Evolutionary conservation across 1,139 yeast genomes (phyloP), one percentile per base, ranked within the genome.

Genomic region (Magnusiomyces suaveolens): DNA sequence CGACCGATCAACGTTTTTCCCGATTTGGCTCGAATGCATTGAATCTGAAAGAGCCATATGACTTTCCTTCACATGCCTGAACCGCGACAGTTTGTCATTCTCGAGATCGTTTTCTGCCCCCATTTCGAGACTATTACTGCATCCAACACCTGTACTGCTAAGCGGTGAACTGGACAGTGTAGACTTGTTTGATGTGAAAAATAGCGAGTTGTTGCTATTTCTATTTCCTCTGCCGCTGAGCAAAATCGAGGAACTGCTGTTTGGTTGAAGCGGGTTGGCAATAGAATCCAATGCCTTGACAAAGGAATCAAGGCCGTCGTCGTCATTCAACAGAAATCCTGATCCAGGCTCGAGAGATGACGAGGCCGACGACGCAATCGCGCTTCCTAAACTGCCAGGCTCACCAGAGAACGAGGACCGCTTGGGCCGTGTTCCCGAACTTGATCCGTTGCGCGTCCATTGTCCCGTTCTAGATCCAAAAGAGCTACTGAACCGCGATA

Each of bases 201-300:
- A 38, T 16, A 46, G 54, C 18, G 49, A 56, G 47, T 23, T 54
- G 32, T 54, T 56, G 46, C 43, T 55, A 50, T 24, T 60, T 59
- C 33, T 48, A 29, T 43, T 55, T 26, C 54, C 44, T 4, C 46
- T 51, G 3, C 52, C 54, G 46, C 52, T 43, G 1, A 53, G 50
- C 2, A 53, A 23, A 24, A 53, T 33, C 2, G 52, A 36, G 2
- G 51, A 49, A 20, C 46, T 50, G 20, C 23, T 36, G 18, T 47
- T 46, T 3, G 51, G 23, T 36, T 51, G 38, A 20, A 33, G 43
- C 23, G 49, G 49, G 48, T 53, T 32, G 23, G 58, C 49, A n/a
- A 60, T 60, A 20, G 84, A 81, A 60, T 92, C 97, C 51, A 90
- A 79, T 80, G 88, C 75, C 60, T 82, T 78, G 52, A 90, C 54